A percentile compares a stretch with the other conserved stretches of the same genome.
phyloP scores from a whole-genome alignment of 164 flowering plant species.

The Berberis vulgaris region DNA sequence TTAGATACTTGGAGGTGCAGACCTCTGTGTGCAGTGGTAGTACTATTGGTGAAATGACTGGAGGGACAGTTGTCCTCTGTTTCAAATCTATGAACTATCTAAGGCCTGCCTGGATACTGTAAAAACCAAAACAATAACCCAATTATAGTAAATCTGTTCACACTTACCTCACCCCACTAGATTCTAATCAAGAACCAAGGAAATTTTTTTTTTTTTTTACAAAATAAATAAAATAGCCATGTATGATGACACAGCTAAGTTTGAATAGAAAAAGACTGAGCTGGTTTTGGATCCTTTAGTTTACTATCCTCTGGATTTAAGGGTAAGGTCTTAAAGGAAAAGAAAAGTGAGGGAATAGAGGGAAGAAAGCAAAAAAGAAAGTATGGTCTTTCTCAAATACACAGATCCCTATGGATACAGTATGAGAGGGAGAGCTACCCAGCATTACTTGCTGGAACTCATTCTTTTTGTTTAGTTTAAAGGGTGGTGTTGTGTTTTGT shows the following conservation, averaged over 20 bases:
- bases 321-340: conserved; percentile 1
- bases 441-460: conserved; percentile 43
- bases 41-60: conserved; percentile 46
- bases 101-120: conserved; percentile 21
- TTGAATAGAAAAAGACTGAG: no score
- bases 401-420: conserved; percentile 73
- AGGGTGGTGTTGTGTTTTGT: conserved; percentile 37
- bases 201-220: neutral
- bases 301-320: neutral
- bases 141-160: conserved; percentile 15
- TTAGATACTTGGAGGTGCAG: no score
- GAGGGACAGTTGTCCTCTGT: conserved; percentile 42
- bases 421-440: conserved; percentile 40
- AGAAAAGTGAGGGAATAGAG: neutral
- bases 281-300: neutral
- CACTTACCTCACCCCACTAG: conserved; percentile 8
- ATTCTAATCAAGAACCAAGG: conserved; percentile 4
- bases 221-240: no score
- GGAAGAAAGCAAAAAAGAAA: conserved; percentile 8
- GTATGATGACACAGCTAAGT: no score
- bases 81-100: conserved; percentile 43
- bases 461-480: conserved; percentile 70
- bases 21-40: neutral
- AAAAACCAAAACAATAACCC: conserved; percentile 18
- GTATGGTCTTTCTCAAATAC: conserved; percentile 42